These are phyloP conservation scores for Pilaira anomala DNA, from an alignment of 192 early-diverging fungal genomes.

Conservation along the genomic window DNA sequence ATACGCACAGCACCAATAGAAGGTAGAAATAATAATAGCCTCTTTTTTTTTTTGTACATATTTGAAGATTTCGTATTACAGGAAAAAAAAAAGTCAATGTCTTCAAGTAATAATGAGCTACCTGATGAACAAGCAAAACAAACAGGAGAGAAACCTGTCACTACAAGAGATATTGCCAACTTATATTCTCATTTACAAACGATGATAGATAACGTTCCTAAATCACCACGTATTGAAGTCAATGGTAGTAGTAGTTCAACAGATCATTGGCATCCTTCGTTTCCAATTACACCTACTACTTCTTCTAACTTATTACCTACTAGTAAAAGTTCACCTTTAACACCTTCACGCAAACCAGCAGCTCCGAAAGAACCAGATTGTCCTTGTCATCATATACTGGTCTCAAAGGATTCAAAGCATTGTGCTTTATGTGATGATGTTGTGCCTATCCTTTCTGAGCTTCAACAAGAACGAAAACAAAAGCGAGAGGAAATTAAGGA, in stretches of 20 bases:
- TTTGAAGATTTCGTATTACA: too few relatives aligned
- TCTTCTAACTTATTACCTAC: background rate
- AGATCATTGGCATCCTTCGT: background rate
- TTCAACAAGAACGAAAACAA: slow-evolving; percentile 20
- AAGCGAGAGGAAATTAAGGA: slow-evolving; percentile 16
- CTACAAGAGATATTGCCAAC: slow-evolving; percentile 51
- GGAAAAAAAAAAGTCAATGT: too few relatives aligned
- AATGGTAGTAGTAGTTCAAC: background rate
- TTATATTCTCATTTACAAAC: slow-evolving; percentile 53
- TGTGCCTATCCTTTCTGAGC: slow-evolving; percentile 24
- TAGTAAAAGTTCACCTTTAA: slow-evolving; percentile 9
- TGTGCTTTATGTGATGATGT: slow-evolving; percentile 33
- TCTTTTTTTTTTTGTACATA: too few relatives aligned
- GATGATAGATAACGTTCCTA: slow-evolving; percentile 44
- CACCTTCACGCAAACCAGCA: background rate
- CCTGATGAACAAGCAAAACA: too few relatives aligned
- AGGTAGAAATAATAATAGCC: too few relatives aligned
- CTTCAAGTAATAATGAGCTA: too few relatives aligned
- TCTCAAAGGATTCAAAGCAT: slow-evolving; percentile 17
- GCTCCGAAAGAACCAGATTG: slow-evolving; percentile 16
- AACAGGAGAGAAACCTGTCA: slow-evolving; percentile 18
- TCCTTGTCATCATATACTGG: slow-evolving; percentile 30
- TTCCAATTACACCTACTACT: background rate
- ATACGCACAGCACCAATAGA: too few relatives aligned
- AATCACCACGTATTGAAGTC: background rate